Conservation (phyloP, 176 grass and related monocot genomes). For the Aegilops longissima region DNA sequence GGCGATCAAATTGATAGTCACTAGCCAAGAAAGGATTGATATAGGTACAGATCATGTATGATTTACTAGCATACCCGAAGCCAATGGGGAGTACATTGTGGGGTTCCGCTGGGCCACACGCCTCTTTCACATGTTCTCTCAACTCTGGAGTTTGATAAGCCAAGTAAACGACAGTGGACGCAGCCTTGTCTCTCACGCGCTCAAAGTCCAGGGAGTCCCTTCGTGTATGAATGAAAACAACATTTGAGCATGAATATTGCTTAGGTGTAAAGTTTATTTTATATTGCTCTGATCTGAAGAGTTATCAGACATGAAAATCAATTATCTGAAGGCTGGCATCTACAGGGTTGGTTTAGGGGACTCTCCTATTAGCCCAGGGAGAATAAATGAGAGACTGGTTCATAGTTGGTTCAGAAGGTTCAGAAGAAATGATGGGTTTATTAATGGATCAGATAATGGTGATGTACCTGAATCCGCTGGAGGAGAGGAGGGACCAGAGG, state of each 20-base stretch:
- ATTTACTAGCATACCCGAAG: background rate
- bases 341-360: background rate
- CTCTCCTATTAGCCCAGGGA: background rate
- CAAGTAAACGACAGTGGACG: background rate
- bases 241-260: background rate
- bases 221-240: background rate
- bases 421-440: background rate
- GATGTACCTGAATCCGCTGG: background rate
- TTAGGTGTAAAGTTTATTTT: too few species aligned
- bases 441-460: background rate
- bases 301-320: background rate
- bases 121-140: background rate
- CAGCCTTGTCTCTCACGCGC: background rate
- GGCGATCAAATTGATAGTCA: background rate
- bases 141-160: background rate
- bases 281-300: background rate
- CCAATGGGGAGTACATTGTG: conserved; percentile 1
- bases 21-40: background rate
- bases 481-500: background rate
- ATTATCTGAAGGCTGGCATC: background rate
- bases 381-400: background rate
- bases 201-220: background rate
- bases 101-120: background rate
- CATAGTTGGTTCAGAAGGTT: background rate
- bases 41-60: background rate